Evolutionary conservation across 2,329 filamentous ascomycete species (phyloP), one percentile per base, ranked within the genome.

Genomic region (Chaetothyriales sp.): DNA sequence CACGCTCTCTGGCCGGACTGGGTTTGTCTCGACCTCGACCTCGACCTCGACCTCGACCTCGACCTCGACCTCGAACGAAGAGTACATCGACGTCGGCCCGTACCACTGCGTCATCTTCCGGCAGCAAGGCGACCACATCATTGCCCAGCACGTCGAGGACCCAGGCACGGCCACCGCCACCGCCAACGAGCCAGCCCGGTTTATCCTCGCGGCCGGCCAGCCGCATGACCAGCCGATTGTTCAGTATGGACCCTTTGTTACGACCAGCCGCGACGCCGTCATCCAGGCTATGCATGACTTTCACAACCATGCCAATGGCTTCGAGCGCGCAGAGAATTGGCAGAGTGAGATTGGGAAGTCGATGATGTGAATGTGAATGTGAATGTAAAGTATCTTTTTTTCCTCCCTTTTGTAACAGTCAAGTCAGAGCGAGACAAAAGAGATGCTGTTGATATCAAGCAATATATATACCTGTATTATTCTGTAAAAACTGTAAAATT

Each of bases 61-160:
- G 70, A 70, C 59, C 72, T 68, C 48, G 70, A 69, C 2, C 76
- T 90, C 12, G 73, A n/a, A n/a, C n/a, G n/a, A n/a, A n/a, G n/a
- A n/a, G n/a, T n/a, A n/a, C n/a, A 72, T 68, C 48, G 70, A 69
- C 2, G 76, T 90, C 12, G 73, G 73, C 51, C 77, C 84, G 63
- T 95, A 80, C 65, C 81, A 95, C 69, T 95, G 92, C 64, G 84
- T 92, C 20, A 86, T 95, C 5, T 95, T 96, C 63, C 82, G 87
- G 61, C 77, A 81, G 57, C 73, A 77, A 25, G 90, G 90, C 45
- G 86, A 95, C 60, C 75, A 78, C 25, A 76, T 96, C 7, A 75
- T 84, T 55, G 79, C 82, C 1, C 76, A 78, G 48, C 22, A 25
- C 22, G 85, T 92, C 9, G 76, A 79, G 2, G 76, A 77, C 10